These are phyloP conservation scores for Sherardia arvensis DNA, from an alignment of 257 asterid species.

Conservation along the genomic window DNA sequence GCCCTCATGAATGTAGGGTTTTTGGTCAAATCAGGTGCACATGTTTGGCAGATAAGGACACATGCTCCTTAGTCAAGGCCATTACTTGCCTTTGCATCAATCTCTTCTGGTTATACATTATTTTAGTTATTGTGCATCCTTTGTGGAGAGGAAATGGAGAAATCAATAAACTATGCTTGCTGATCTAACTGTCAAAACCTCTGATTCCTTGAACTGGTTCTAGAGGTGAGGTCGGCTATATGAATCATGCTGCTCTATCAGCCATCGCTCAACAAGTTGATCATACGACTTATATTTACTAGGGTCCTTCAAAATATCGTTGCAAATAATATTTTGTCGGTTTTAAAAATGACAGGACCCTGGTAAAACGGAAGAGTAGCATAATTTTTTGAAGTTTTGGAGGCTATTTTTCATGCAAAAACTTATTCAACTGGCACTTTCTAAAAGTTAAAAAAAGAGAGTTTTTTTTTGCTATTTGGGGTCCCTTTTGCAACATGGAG, in stretches of 20 bases:
- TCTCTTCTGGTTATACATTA: neutral
- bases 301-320: neutral
- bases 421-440: neutral
- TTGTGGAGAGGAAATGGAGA: neutral
- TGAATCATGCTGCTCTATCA: neutral
- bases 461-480: slow-evolving; percentile 9
- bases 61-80: slow-evolving; percentile 22
- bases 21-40: slow-evolving; percentile 45
- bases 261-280: neutral
- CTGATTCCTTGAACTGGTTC: neutral
- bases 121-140: neutral
- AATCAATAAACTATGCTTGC: neutral
- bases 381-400: neutral
- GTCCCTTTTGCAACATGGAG: neutral
- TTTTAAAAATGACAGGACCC: too few species aligned
- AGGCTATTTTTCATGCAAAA: slow-evolving; percentile 9
- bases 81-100: slow-evolving; percentile 10
- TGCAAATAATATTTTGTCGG: too few species aligned
- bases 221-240: neutral
- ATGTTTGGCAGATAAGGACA: slow-evolving; percentile 49
- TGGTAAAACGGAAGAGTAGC: too few species aligned
- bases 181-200: neutral
- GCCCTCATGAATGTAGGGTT: slow-evolving; percentile 9
- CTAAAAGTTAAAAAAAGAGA: neutral
- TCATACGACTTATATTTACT: too few species aligned